Evolutionary conservation across 176 grass and related monocot genomes (phyloP).

Genomic region (Oryza brachyantha): DNA sequence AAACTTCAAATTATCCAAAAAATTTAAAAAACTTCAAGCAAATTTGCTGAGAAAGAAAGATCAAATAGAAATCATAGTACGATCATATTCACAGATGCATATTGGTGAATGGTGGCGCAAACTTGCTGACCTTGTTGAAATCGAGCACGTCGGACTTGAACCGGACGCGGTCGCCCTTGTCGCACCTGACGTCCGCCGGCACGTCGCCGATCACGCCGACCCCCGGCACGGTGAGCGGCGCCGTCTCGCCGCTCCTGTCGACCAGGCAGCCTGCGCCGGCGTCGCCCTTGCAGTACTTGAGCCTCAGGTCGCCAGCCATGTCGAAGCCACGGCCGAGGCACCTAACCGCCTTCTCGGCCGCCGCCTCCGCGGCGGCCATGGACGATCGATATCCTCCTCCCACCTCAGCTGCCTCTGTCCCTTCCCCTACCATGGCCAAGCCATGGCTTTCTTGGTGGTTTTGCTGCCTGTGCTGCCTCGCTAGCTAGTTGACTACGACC

Average conservation of each 20-base stretch:
- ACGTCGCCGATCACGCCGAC: slow-evolving; percentile 56
- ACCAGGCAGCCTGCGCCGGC: slow-evolving; percentile 48
- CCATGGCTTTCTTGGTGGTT: slow-evolving; percentile 25
- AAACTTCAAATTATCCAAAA: background rate
- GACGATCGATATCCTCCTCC: background rate
- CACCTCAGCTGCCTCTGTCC: background rate
- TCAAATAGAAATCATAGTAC: background rate
- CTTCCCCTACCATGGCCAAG: background rate
- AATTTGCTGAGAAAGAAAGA: background rate
- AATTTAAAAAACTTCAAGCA: background rate
- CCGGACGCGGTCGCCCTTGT: slow-evolving; percentile 84
- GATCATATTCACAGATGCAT: background rate
- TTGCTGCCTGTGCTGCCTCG: too few relatives aligned
- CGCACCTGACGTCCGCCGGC: slow-evolving; percentile 70
- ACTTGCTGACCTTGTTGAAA: slow-evolving; percentile 63
- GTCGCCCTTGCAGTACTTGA: slow-evolving; percentile 71
- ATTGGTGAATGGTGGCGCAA: background rate
- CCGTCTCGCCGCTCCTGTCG: slow-evolving; percentile 46
- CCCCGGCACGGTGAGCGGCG: slow-evolving; percentile 60
- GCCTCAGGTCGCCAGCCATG: slow-evolving; percentile 71
- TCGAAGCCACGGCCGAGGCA: slow-evolving; percentile 85
- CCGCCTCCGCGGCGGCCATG: slow-evolving; percentile 36
- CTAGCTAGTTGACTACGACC: slow-evolving; percentile 29
- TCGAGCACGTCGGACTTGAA: slow-evolving; percentile 75
- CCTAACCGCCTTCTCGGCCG: slow-evolving; percentile 62